Evolutionary conservation across 148 eudicot genomes (phyloP).

Genomic region (Persicaria tinctoria): DNA sequence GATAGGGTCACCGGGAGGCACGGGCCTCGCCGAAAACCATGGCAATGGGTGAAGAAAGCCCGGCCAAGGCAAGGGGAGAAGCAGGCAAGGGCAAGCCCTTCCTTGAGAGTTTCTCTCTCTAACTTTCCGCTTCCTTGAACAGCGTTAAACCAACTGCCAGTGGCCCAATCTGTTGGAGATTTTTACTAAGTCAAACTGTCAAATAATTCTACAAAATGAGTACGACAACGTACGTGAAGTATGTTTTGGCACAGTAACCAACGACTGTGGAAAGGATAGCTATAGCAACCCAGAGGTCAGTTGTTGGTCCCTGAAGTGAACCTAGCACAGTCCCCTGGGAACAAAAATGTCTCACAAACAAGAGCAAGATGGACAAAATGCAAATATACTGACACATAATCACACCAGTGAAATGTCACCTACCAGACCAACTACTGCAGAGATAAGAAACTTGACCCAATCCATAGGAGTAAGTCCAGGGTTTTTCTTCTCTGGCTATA

Average conservation of each 20-base stretch:
- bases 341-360: not conserved
- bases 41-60: no score
- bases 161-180: not conserved
- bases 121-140: no score
- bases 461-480: constrained; percentile 98
- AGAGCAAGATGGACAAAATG: constrained; percentile 5
- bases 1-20: no score
- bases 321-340: constrained; percentile 77
- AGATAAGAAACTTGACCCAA: constrained; percentile 86
- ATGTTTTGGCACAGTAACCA: constrained; percentile 93
- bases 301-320: constrained; percentile 67
- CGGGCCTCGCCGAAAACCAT: no score
- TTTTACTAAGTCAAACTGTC: not conserved
- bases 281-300: constrained; percentile 77
- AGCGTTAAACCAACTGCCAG: not conserved
- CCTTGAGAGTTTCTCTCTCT: no score
- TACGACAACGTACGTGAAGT: constrained; percentile 65
- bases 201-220: not conserved
- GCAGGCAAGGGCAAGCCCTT: no score
- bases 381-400: not conserved
- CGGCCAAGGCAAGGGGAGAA: no score
- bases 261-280: constrained; percentile 72
- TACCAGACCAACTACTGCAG: constrained; percentile 93
- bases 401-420: constrained; percentile 20
- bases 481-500: constrained; percentile 93